Conservation (phyloP, 495 filamentous ascomycete genomes). For the Echria macrotheca region DNA sequence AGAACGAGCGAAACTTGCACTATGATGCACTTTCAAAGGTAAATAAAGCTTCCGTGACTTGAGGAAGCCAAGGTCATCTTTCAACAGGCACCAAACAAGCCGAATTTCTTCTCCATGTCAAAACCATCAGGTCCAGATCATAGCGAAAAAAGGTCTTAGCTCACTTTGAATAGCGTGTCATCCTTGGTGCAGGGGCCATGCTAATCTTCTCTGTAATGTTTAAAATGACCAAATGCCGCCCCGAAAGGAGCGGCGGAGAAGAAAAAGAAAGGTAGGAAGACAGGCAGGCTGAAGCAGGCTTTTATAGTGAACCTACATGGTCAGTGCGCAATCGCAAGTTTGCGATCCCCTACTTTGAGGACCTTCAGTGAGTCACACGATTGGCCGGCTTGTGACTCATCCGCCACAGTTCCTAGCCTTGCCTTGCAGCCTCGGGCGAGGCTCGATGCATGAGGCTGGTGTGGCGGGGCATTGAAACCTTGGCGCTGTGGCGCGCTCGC, state of each 20-base stretch:
- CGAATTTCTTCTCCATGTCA: constrained; percentile 11
- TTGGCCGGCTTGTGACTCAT: background rate
- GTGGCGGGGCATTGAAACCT: background rate
- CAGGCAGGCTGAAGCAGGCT: background rate
- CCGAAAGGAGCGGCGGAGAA: constrained; percentile 21
- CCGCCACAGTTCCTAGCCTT: too few relatives aligned
- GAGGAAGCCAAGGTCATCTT: too few relatives aligned
- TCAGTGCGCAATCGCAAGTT: constrained; percentile 22
- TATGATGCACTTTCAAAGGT: background rate
- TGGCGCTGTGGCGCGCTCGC: too few relatives aligned
- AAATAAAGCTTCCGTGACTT: too few relatives aligned
- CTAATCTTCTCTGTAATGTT: constrained; percentile 78
- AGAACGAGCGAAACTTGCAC: background rate
- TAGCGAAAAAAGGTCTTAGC: constrained; percentile 41
- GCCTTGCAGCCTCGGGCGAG: too few relatives aligned
- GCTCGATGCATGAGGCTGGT: too few relatives aligned
- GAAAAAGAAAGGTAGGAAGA: constrained; percentile 19
- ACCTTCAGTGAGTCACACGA: background rate
- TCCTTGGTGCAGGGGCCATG: constrained; percentile 99
- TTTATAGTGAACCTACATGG: constrained; percentile 16
- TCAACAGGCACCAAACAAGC: background rate
- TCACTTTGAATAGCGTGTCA: constrained; percentile 98
- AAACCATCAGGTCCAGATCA: constrained; percentile 11
- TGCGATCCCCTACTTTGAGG: background rate
- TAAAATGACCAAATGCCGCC: constrained; percentile 38